Base-by-base conservation (phyloP, 306 rosid species). In the Vigna unguiculata region DNA sequence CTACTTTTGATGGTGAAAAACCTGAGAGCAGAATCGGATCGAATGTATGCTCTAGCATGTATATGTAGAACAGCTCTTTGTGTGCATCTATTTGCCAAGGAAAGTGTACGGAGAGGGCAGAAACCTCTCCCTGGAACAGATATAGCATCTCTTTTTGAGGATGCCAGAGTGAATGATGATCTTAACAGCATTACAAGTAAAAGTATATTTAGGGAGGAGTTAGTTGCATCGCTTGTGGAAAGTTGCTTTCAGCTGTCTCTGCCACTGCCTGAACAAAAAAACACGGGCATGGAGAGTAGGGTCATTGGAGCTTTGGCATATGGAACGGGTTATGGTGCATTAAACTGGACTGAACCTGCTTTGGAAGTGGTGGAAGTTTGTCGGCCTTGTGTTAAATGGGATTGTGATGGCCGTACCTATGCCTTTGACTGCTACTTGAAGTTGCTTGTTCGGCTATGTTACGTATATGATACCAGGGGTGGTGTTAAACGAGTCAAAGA, bases 251-350 rank as follows among this genome's bases (percentile, higher is more conserved):
- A 92, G 91, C 81, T 95, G 84, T 95, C 99, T 73, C 82, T 95
- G 80, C 99, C 99, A 83, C 87, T 95, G 86, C 97, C 99, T 63
- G 99, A 95, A 85, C 99, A 92, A 72, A 91, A 87, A 54, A 92
- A 86, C 85, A 49, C 99, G 0, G 98, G 98, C 80, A 95, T 81
- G 93, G 99, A 95, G 88, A 83, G 98, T 89, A 88, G 99, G 87
- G 99, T 95, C 70, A 95, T 95, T 81, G 99, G 99, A 75, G 99
- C 99, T 71, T 86, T 95, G 89, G 99, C 99, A 34, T 95, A 95
- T 69, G 99, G 99, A 85, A 95, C 99, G 76, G 99, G 99, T 81
- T 95, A 95, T 78, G 99, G 99, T 72, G 99, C 99, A 63, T 85
- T 95, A 63, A 91, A 95, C 82, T 95, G 99, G 99, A 92, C 96